Base-by-base conservation (phyloP, 2,329 filamentous ascomycete genomes). In the Clarireedia monteithiana region DNA sequence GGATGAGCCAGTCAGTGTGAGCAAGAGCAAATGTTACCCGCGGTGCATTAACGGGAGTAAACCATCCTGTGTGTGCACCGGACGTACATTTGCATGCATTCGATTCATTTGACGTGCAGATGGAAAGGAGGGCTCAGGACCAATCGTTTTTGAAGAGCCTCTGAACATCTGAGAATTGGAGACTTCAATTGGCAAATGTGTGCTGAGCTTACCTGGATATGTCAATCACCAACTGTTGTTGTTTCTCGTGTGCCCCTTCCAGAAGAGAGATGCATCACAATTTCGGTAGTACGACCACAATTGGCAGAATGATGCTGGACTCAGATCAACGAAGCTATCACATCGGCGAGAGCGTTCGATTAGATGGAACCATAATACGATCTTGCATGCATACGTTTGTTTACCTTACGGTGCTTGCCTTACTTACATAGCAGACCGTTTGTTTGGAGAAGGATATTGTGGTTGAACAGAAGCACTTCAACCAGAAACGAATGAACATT, bases 351-450 rank as follows among this genome's bases (percentile, higher is more conserved):
- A 12, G 42, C 10, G n/a, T 23, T 14, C 14, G 38, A 40, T 40
- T 30, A 40, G 44, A 53, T 40, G 30, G 17, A 40, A 20, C 9
- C 6, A 40, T 40, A 14, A 24, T 36, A 24, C 38, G 45, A 54
- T 54, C 52, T 44, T 50, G 52, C 36, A 42, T 54, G 36, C 52
- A 54, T 54, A 14, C 9, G 40, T 54, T 20, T 38, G 10, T 30
- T 20, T 20, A 2, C 20, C 20, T 20, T 20, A 20, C 20, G 20
- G 20, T 20, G 20, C 20, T 20, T 47, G 30, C 45, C n/a, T 38
- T 40, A 17, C 30, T 12, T 39, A 38, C n/a, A 39, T 20, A 42
- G 51, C 36, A 40, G 30, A 15, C 49, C 15, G 24, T 27, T 34
- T 23, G 30, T 38, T 38, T 38, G 40, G 38, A 17, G 14, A 17